These are phyloP conservation scores for Haberlea rhodopensis DNA, from an alignment of 257 asterid genomes.

Conservation along the genomic window DNA sequence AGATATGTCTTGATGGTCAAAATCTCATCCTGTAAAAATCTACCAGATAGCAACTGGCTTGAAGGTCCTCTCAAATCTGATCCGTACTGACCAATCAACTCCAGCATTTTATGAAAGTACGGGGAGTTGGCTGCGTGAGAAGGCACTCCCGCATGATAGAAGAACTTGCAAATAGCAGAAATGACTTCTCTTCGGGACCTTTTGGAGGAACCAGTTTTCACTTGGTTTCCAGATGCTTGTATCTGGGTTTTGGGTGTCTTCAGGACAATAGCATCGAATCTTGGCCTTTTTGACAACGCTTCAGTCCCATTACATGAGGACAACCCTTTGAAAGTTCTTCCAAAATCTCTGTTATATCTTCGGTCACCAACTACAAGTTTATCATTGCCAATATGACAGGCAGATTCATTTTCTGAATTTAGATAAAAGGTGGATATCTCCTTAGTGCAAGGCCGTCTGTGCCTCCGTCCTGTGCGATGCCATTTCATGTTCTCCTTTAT, in stretches of 20 bases:
- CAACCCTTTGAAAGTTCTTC: conserved; percentile 50
- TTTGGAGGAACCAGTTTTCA: conserved; percentile 50
- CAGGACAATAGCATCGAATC: conserved; percentile 46
- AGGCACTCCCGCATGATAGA: conserved; percentile 89
- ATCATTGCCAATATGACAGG: conserved; percentile 43
- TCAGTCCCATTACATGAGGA: conserved; percentile 47
- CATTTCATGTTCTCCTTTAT: conserved; percentile 93
- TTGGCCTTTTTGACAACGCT: conserved; percentile 48
- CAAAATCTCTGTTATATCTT: conserved; percentile 51
- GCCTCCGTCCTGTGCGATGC: conserved; percentile 93
- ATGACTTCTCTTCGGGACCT: conserved; percentile 71
- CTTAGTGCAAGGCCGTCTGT: conserved; percentile 62
- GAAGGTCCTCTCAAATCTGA: conserved; percentile 63
- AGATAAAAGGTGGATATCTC: conserved; percentile 51
- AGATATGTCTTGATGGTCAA: conserved; percentile 59
- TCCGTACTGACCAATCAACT: conserved; percentile 73
- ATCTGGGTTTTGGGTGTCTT: conserved; percentile 45
- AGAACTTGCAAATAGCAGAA: conserved; percentile 83
- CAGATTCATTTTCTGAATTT: conserved; percentile 65
- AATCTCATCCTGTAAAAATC: conserved; percentile 73
- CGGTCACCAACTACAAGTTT: conserved; percentile 50
- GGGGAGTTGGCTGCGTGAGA: conserved; percentile 80
- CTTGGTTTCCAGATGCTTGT: conserved; percentile 45
- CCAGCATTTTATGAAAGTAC: conserved; percentile 81
- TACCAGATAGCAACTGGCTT: conserved; percentile 62